Evolutionary conservation across 768 basidiomycete species (phyloP).

Genomic region (Mycena rosella): DNA sequence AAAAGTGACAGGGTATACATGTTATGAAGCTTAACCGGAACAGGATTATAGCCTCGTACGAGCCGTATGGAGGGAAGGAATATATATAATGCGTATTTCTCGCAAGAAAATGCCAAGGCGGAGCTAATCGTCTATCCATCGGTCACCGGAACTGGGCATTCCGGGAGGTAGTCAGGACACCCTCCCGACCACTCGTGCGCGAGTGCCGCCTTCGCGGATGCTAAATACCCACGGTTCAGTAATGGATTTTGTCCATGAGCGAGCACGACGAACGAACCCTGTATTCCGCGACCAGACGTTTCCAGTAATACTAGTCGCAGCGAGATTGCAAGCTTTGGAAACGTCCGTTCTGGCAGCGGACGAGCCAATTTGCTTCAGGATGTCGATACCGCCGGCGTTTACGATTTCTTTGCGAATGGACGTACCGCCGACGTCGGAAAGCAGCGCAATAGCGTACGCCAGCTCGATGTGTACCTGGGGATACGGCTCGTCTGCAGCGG

Average conservation of each 20-base stretch:
- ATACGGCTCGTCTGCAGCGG: constrained; percentile 40
- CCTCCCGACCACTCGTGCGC: constrained; percentile 35
- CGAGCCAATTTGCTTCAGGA: constrained; percentile 38
- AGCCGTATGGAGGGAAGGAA: too few relatives aligned
- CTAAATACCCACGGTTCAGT: too few relatives aligned
- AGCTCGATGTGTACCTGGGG: constrained; percentile 44
- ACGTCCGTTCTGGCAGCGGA: constrained; percentile 37
- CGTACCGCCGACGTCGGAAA: constrained; percentile 43
- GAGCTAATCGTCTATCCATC: too few relatives aligned
- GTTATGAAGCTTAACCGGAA: too few relatives aligned
- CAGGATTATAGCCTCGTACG: too few relatives aligned
- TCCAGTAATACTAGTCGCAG: constrained; percentile 42
- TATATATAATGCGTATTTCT: too few relatives aligned
- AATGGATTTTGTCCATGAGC: background rate
- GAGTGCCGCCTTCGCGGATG: constrained; percentile 35
- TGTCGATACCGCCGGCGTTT: constrained; percentile 44
- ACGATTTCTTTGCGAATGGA: constrained; percentile 45
- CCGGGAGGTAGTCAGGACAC: constrained; percentile 24
- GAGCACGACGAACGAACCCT: too few relatives aligned
- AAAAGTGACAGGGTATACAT: too few relatives aligned
- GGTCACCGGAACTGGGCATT: constrained; percentile 27
- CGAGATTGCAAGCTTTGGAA: constrained; percentile 42
- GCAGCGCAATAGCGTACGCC: constrained; percentile 42
- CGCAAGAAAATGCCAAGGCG: too few relatives aligned
- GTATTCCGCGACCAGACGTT: constrained; percentile 45